Conservation (phyloP, 2,329 filamentous ascomycete genomes). For the Fusarium piperis region DNA sequence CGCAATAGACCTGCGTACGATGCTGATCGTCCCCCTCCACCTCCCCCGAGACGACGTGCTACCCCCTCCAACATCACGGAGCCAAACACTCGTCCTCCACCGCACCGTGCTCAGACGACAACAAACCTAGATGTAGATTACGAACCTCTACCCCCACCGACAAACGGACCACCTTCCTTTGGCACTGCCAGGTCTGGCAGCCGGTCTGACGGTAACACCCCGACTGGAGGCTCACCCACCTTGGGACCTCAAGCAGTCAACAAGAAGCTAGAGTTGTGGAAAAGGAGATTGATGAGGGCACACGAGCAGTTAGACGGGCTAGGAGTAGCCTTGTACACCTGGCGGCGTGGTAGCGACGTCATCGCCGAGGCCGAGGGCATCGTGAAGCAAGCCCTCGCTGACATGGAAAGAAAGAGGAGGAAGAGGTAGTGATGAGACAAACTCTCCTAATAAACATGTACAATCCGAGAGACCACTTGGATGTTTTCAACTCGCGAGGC, state of each 20-base stretch:
- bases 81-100: constrained; percentile 43
- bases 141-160: constrained; percentile 51
- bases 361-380: constrained; percentile 71
- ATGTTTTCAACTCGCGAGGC: not conserved
- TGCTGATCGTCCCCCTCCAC: constrained; percentile 52
- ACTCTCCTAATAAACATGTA: constrained; percentile 1
- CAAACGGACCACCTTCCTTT: constrained; percentile 33
- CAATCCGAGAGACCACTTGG: not conserved
- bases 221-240: constrained; percentile 47
- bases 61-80: constrained; percentile 49
- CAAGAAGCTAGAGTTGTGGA: constrained; percentile 80
- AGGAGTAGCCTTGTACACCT: constrained; percentile 76
- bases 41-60: constrained; percentile 58
- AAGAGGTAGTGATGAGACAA: constrained; percentile 3
- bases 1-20: constrained; percentile 25
- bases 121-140: constrained; percentile 55
- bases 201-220: constrained; percentile 46
- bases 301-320: constrained; percentile 69
- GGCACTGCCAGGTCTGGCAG: constrained; percentile 41
- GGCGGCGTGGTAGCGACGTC: constrained; percentile 78
- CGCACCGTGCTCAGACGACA: constrained; percentile 45
- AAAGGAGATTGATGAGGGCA: constrained; percentile 71
- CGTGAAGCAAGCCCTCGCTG: constrained; percentile 64
- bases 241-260: constrained; percentile 55
- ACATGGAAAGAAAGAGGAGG: constrained; percentile 49